Evolutionary conservation across 192 early-diverging fungal genomes (phyloP).

Genomic region (Backusella westeae): DNA sequence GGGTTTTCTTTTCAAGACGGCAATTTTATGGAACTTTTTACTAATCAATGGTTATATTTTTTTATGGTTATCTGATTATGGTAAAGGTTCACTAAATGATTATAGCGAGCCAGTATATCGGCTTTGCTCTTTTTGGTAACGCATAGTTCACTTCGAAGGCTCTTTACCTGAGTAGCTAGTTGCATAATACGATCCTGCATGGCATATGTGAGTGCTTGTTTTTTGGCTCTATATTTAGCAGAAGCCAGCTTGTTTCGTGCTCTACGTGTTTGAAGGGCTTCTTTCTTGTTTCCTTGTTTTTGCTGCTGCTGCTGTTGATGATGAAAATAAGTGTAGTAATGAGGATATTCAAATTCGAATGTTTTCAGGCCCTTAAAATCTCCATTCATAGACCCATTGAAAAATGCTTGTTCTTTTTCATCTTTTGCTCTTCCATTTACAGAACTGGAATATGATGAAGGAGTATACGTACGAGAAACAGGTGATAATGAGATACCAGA

Average conservation of each 20-base stretch:
- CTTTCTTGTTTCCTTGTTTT: neutral
- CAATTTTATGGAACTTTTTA: neutral
- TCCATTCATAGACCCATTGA: neutral
- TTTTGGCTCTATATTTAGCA: constrained; percentile 15
- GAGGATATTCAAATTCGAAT: neutral
- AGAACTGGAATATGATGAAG: neutral
- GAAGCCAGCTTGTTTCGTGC: constrained; percentile 14
- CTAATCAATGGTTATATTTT: neutral
- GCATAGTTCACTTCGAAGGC: neutral
- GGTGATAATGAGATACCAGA: neutral
- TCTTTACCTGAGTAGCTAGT: constrained; percentile 4
- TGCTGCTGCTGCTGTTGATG: neutral
- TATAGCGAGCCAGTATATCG: neutral
- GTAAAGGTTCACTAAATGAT: neutral
- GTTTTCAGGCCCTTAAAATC: neutral
- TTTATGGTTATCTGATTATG: neutral
- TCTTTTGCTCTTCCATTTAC: neutral
- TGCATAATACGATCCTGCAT: constrained; percentile 14
- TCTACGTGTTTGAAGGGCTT: neutral
- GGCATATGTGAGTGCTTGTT: constrained; percentile 11
- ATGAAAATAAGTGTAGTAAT: neutral
- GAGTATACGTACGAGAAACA: neutral
- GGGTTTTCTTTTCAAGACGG: neutral
- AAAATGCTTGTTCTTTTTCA: neutral
- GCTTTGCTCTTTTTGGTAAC: neutral